These are phyloP conservation scores for Schwanniomyces pseudopolymorphus DNA, from an alignment of 805 yeast species.

Conservation along the genomic window DNA sequence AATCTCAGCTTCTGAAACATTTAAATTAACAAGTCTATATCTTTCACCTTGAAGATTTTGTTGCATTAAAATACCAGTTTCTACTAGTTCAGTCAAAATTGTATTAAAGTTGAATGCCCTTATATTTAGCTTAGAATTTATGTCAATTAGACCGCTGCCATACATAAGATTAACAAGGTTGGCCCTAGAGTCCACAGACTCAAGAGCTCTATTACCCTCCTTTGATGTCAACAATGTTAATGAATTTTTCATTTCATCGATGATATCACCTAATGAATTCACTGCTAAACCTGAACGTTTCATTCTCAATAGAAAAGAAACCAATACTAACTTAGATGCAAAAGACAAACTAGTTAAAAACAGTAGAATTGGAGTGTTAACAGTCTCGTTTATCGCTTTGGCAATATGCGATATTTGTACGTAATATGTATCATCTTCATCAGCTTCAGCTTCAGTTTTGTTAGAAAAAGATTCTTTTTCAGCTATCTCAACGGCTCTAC, in stretches of 20 bases:
- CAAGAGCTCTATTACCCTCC: conserved; percentile 16
- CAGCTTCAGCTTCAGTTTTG: conserved; percentile 13
- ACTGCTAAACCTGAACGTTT: conserved; percentile 73
- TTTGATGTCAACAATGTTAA: conserved; percentile 39
- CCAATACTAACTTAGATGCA: conserved; percentile 69
- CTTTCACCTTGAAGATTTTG: conserved; percentile 72
- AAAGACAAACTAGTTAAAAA: conserved; percentile 63
- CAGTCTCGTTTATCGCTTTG: conserved; percentile 76
- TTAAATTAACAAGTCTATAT: conserved; percentile 59
- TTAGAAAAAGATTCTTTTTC: conserved; percentile 52
- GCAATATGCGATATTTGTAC: conserved; percentile 75
- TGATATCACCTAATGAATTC: conserved; percentile 67
- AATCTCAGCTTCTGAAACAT: conserved; percentile 71
- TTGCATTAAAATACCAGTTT: conserved; percentile 71
- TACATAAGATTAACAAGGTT: conserved; percentile 23
- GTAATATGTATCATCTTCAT: conserved; percentile 37
- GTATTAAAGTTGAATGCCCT: conserved; percentile 61
- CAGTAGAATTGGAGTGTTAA: conserved; percentile 66
- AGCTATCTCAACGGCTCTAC: conserved; percentile 87
- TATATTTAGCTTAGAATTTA: conserved; percentile 27
- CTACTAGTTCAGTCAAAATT: conserved; percentile 67
- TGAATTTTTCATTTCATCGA: conserved; percentile 69
- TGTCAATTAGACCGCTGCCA: conserved; percentile 17
- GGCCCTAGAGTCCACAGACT: conserved; percentile 13
- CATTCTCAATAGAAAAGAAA: conserved; percentile 61